A percentile compares a stretch with the other conserved stretches of the same genome.
phyloP scores from a whole-genome alignment of 257 asterid species.

The Capsicum pubescens region DNA sequence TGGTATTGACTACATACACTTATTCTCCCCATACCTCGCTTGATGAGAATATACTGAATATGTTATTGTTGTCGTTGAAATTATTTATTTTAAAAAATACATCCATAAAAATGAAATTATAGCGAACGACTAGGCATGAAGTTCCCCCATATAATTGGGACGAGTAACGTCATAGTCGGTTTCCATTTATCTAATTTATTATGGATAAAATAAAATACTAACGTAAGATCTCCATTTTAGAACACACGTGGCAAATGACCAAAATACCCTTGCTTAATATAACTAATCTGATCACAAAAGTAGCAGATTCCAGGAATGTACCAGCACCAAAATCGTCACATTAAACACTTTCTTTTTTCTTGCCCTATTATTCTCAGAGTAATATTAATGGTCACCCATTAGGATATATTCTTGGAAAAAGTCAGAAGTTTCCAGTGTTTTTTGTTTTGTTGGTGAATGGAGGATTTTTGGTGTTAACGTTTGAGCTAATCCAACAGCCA shows the following conservation, averaged over 20 bases:
- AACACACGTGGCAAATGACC: not conserved
- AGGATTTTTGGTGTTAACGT: constrained; percentile 41
- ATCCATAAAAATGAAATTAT: not conserved
- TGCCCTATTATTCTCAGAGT: constrained; percentile 17
- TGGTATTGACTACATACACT: no score
- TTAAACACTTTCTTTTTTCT: not conserved
- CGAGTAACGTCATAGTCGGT: not conserved
- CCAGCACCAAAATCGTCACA: constrained; percentile 21
- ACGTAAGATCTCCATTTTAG: not conserved
- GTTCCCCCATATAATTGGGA: not conserved
- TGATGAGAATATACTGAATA: no score
- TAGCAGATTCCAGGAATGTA: not conserved
- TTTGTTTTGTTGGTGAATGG: constrained; percentile 36
- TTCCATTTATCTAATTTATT: not conserved
- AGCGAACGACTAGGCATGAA: not conserved
- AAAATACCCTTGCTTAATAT: not conserved
- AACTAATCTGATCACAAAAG: not conserved
- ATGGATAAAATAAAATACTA: not conserved
- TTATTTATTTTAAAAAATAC: no score
- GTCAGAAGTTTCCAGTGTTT: constrained; percentile 4
- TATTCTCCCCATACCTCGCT: no score
- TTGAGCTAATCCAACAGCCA: constrained; percentile 37
- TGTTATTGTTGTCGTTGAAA: no score
- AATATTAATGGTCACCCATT: constrained; percentile 13
- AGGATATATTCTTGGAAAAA: not conserved